Percentiles rank a stretch among this genome's conserved stretches.
phyloP scores from a whole-genome alignment of 306 rosid species.

The Calophaca sinica region DNA sequence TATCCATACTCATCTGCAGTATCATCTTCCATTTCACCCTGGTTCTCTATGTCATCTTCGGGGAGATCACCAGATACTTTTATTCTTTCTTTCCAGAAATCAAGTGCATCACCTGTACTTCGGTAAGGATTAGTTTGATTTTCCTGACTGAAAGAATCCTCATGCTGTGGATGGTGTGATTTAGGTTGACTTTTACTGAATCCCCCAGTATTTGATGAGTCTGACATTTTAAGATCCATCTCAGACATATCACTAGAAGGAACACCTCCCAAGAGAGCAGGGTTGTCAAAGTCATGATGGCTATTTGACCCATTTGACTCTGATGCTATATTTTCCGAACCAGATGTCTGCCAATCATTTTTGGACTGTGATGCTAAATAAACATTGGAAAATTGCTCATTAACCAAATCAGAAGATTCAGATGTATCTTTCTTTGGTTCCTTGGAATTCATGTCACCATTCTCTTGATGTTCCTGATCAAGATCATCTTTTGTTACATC shows the following conservation, averaged over 20 bases:
- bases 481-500: constrained; percentile 59
- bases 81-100: constrained; percentile 77
- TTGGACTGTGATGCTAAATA: constrained; percentile 62
- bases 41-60: constrained; percentile 53
- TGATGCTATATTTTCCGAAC: constrained; percentile 50
- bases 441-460: constrained; percentile 49
- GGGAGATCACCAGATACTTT: constrained; percentile 68
- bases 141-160: constrained; percentile 55
- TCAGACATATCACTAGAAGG: constrained; percentile 66
- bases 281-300: constrained; percentile 54
- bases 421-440: constrained; percentile 57
- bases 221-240: constrained; percentile 55
- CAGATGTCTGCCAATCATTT: constrained; percentile 55
- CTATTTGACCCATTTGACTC: constrained; percentile 60
- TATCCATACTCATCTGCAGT: constrained; percentile 85
- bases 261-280: constrained; percentile 62
- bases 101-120: constrained; percentile 73
- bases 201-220: too few relatives aligned
- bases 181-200: too few relatives aligned
- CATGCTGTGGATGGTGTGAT: too few relatives aligned
- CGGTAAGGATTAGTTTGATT: constrained; percentile 78
- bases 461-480: constrained; percentile 53
- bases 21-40: constrained; percentile 65
- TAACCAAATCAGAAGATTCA: constrained; percentile 50
- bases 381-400: constrained; percentile 52